Evolutionary conservation across 2,329 filamentous ascomycete species (phyloP), one percentile per base, ranked within the genome.

Genomic region (Aureobasidium sp.): DNA sequence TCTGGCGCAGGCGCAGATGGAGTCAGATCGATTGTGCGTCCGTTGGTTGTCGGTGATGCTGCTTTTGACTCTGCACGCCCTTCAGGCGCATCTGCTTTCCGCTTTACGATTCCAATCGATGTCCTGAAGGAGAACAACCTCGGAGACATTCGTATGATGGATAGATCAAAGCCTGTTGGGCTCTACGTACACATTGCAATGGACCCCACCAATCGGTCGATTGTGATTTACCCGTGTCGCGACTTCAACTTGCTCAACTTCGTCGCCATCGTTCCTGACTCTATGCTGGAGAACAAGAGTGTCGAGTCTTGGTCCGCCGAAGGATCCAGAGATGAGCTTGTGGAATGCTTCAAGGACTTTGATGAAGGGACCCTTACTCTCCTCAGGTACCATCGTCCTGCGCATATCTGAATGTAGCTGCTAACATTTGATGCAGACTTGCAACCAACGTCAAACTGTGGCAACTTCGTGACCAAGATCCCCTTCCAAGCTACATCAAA

Each of bases 381-480:
- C 6, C 65, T 74, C 14, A 56, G 53, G 25, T 39, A 39, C n/a
- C n/a, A n/a, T n/a, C n/a, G n/a, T n/a, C n/a, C n/a, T n/a, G n/a
- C n/a, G n/a, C n/a, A n/a, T n/a, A n/a, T n/a, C n/a, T n/a, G n/a
- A n/a, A n/a, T n/a, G n/a, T n/a, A n/a, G n/a, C n/a, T n/a, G n/a
- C n/a, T n/a, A n/a, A n/a, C n/a, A n/a, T 10, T 6, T 39, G 4
- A 21, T 12, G 4, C 35, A 16, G 35, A 22, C 56, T 59, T 3
- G 64, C 64, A 1, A 55, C 63, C 6, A 63, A 68, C 44, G 63
- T 75, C 2, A 68, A 66, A 0, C 59, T 76, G 0, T 76, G 73
- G 72, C 71, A 74, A 54, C 59, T 75, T 1, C 68, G 71, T 24
- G 73, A 76, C 55, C 55, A 71, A 22, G 71, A 74, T 47, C 68